Evolutionary conservation across 2,329 filamentous ascomycete genomes (phyloP).

Genomic region (Zymoseptoria crescenta): DNA sequence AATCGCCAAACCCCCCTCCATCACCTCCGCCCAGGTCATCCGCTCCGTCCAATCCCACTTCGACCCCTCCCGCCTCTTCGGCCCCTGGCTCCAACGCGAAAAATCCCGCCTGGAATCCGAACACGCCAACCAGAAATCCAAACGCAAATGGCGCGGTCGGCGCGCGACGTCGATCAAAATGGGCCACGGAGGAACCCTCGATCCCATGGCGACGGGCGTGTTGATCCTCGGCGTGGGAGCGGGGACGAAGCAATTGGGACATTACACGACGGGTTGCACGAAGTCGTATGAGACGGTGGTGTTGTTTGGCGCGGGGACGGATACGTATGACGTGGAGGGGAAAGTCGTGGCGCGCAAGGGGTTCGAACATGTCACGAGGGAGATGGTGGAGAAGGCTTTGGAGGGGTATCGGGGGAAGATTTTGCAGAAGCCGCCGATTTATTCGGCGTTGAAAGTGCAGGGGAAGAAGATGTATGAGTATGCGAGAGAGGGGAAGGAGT

Average conservation of each 20-base stretch:
- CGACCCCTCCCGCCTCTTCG: slow-evolving; percentile 71
- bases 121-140: slow-evolving; percentile 50
- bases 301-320: slow-evolving; percentile 84
- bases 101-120: slow-evolving; percentile 49
- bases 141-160: slow-evolving; percentile 38
- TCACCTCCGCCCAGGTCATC: slow-evolving; percentile 84
- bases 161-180: slow-evolving; percentile 73
- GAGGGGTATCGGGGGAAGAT: slow-evolving; percentile 70
- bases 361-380: slow-evolving; percentile 74
- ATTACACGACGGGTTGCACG: slow-evolving; percentile 71
- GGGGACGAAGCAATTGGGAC: slow-evolving; percentile 73
- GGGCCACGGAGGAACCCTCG: slow-evolving; percentile 90
- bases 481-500: slow-evolving; percentile 76
- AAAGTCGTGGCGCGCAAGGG: slow-evolving; percentile 68
- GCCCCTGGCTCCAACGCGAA: slow-evolving; percentile 64
- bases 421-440: slow-evolving; percentile 85
- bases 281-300: slow-evolving; percentile 90
- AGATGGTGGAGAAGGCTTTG: slow-evolving; percentile 69
- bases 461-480: slow-evolving; percentile 96
- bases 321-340: slow-evolving; percentile 82
- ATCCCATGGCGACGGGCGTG: slow-evolving; percentile 88
- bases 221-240: slow-evolving; percentile 80
- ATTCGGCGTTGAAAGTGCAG: slow-evolving; percentile 85
- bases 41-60: slow-evolving; percentile 80
- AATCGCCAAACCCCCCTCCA: slow-evolving; percentile 82